These are phyloP conservation scores for Jamesozyma rosinii DNA, from an alignment of 805 yeast species.

Conservation along the genomic window DNA sequence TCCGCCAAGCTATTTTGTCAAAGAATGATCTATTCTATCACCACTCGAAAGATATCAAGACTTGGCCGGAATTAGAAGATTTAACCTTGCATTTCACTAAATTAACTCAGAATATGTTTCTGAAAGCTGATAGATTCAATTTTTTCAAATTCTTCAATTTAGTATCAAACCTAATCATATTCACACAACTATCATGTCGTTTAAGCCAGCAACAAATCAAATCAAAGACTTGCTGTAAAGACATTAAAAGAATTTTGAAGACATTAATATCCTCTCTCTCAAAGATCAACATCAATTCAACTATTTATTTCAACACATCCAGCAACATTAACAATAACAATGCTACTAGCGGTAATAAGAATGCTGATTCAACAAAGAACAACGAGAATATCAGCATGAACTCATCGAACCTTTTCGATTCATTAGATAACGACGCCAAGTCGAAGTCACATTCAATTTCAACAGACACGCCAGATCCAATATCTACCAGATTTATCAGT, in stretches of 20 bases:
- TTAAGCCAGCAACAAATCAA: slow-evolving; percentile 44
- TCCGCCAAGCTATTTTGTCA: slow-evolving; percentile 22
- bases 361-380: neutral
- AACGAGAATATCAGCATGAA: neutral
- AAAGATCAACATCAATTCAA: slow-evolving; percentile 56
- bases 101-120: slow-evolving; percentile 42
- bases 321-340: neutral
- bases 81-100: slow-evolving; percentile 41
- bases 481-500: slow-evolving; percentile 9
- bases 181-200: slow-evolving; percentile 47
- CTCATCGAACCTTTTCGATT: neutral
- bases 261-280: slow-evolving; percentile 47
- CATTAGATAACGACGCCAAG: neutral
- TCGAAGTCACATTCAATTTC: neutral
- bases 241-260: slow-evolving; percentile 42
- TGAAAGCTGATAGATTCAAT: slow-evolving; percentile 40
- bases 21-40: slow-evolving; percentile 43
- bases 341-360: neutral
- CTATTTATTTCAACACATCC: slow-evolving; percentile 40
- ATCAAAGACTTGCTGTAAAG: slow-evolving; percentile 37
- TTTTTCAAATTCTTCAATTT: slow-evolving; percentile 47
- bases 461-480: neutral
- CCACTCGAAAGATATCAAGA: slow-evolving; percentile 48
- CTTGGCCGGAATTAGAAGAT: slow-evolving; percentile 50
- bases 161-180: slow-evolving; percentile 43